These are phyloP conservation scores for Platanthera guangdongensis DNA, from an alignment of 106 monocot genomes.

Conservation along the genomic window DNA sequence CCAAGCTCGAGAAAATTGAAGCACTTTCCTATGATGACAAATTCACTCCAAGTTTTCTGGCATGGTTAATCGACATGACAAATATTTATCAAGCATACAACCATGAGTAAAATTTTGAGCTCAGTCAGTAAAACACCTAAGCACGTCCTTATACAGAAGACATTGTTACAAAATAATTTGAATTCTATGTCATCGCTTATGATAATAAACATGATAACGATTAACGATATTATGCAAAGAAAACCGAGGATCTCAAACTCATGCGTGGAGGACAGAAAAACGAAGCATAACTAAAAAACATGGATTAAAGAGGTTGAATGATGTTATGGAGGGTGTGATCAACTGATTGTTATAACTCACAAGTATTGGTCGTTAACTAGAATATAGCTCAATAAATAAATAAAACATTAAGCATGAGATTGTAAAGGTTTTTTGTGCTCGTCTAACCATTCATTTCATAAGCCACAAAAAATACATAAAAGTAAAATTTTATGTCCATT, in stretches of 20 bases:
- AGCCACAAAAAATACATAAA: neutral
- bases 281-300: neutral
- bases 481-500: neutral
- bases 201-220: neutral
- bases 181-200: neutral
- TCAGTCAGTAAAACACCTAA: neutral
- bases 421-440: neutral
- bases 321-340: neutral
- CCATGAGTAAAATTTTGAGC: neutral
- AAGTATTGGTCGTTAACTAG: neutral
- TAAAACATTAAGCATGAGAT: neutral
- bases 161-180: neutral
- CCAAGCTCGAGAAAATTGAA: neutral
- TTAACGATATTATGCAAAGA: constrained; percentile 1
- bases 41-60: neutral
- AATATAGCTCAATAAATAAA: neutral
- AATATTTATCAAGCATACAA: neutral
- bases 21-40: neutral
- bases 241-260: neutral
- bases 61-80: too few relatives aligned
- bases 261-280: neutral
- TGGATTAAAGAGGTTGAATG: neutral
- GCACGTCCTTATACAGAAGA: neutral
- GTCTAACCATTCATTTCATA: neutral
- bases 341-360: neutral